Evolutionary conservation across 2,329 filamentous ascomycete genomes (phyloP).

Genomic region (Hypoxylon sp.): DNA sequence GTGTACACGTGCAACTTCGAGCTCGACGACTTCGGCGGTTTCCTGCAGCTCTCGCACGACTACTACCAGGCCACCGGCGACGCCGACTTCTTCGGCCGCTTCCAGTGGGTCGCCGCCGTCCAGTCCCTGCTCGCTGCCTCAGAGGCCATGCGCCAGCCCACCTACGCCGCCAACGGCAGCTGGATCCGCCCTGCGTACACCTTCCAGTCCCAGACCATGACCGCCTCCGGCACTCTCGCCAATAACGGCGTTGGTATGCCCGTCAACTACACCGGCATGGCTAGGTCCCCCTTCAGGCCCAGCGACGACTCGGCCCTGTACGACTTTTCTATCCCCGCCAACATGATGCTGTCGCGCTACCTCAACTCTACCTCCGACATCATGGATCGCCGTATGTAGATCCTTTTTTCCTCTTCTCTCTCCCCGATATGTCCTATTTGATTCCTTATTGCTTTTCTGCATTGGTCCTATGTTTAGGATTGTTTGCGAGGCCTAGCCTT

Average conservation of each 20-base stretch:
- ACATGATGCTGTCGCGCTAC: constrained; percentile 80
- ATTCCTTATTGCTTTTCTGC: too few species aligned
- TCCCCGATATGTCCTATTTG: too few species aligned
- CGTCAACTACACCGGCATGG: constrained; percentile 78
- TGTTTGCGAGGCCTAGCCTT: too few species aligned
- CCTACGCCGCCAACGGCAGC: constrained; percentile 50
- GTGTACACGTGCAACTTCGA: constrained; percentile 98
- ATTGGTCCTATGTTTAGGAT: too few species aligned
- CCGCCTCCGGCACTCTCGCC: constrained; percentile 80
- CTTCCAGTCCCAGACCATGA: constrained; percentile 76
- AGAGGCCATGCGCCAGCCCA: constrained; percentile 74
- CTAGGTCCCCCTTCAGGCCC: constrained; percentile 88
- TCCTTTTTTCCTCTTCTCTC: too few species aligned
- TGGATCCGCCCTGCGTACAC: constrained; percentile 63
- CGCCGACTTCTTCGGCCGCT: constrained; percentile 74
- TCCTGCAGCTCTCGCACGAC: constrained; percentile 81
- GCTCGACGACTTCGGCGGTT: constrained; percentile 87
- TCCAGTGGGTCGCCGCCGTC: constrained; percentile 76
- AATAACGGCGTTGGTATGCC: constrained; percentile 83
- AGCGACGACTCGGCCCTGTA: constrained; percentile 88
- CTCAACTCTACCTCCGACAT: constrained; percentile 59
- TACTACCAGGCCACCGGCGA: constrained; percentile 80
- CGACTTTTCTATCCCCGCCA: constrained; percentile 88
- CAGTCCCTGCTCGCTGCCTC: constrained; percentile 74
- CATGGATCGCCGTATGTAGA: constrained; percentile 52